Evolutionary conservation across 352 stramenopile genomes (phyloP).

Genomic region (Phytophthora brassicae): DNA sequence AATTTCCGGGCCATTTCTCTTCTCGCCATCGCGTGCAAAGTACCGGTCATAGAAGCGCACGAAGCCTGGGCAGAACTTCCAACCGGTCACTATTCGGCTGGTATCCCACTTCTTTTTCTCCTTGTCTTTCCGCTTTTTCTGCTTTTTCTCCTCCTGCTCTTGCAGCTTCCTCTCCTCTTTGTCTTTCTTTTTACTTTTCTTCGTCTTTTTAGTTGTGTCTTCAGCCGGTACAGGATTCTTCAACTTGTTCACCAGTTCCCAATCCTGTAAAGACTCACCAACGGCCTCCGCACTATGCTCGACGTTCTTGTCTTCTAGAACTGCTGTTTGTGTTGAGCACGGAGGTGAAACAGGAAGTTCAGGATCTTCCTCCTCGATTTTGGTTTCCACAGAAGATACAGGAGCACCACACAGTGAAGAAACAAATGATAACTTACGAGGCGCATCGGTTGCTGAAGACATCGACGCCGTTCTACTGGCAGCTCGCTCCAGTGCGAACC

Average conservation of each 20-base stretch:
- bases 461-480: constrained; percentile 28
- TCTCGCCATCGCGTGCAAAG: constrained; percentile 33
- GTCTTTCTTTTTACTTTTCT: constrained; percentile 30
- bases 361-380: constrained; percentile 29
- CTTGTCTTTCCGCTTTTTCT: constrained; percentile 35
- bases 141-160: constrained; percentile 30
- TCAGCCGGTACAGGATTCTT: constrained; percentile 18
- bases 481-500: constrained; percentile 43
- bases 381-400: constrained; percentile 17
- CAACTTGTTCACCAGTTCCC: constrained; percentile 24
- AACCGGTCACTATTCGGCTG: constrained; percentile 40
- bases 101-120: constrained; percentile 38
- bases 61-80: constrained; percentile 70
- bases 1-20: constrained; percentile 27
- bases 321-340: constrained; percentile 5
- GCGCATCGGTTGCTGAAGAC: constrained; percentile 7
- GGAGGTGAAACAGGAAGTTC: constrained; percentile 29
- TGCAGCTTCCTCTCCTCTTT: constrained; percentile 32
- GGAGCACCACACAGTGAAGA: constrained; percentile 37
- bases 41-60: constrained; percentile 70
- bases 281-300: constrained; percentile 14
- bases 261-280: constrained; percentile 29
- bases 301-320: constrained; percentile 18
- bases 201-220: constrained; percentile 10
- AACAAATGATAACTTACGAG: constrained; percentile 32